phyloP scores from a whole-genome alignment of 495 filamentous ascomycete genomes.

The Pseudoneurospora amorphoporcata region DNA sequence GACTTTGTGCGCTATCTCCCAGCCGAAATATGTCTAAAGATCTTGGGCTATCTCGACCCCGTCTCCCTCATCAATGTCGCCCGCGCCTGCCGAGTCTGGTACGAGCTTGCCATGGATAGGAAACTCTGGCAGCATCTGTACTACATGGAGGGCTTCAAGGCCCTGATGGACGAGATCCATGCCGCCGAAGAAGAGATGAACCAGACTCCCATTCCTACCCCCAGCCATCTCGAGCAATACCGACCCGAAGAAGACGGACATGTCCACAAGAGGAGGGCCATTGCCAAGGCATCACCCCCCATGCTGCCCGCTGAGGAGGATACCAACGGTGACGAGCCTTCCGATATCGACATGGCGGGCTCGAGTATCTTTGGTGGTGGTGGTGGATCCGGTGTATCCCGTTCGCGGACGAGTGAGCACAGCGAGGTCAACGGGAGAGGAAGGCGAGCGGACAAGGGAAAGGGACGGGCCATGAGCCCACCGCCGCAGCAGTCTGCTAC shows the following conservation, averaged over 20 bases:
- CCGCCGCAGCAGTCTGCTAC: background rate
- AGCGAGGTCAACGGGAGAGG: background rate
- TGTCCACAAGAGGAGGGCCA: slow-evolving; percentile 35
- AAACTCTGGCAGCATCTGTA: slow-evolving; percentile 81
- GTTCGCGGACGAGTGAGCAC: background rate
- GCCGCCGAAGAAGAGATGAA: slow-evolving; percentile 54
- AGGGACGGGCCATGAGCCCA: slow-evolving; percentile 14
- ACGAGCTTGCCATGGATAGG: slow-evolving; percentile 67
- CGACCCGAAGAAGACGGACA: slow-evolving; percentile 30
- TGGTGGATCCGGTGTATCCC: background rate
- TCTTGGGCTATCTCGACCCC: slow-evolving; percentile 76
- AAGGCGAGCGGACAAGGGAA: slow-evolving; percentile 21
- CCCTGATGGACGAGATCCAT: slow-evolving; percentile 53
- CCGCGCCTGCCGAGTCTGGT: slow-evolving; percentile 70
- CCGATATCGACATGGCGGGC: slow-evolving; percentile 16
- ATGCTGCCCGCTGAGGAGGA: slow-evolving; percentile 28
- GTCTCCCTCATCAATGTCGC: slow-evolving; percentile 67
- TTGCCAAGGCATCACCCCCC: slow-evolving; percentile 16
- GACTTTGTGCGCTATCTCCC: slow-evolving; percentile 82
- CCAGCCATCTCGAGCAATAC: slow-evolving; percentile 18
- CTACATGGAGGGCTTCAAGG: slow-evolving; percentile 72
- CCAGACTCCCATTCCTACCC: slow-evolving; percentile 11
- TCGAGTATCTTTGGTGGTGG: slow-evolving; percentile 27
- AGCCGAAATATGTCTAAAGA: slow-evolving; percentile 76
- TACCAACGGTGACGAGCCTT: slow-evolving; percentile 28